These are phyloP conservation scores for Colletotrichum tofieldiae DNA, from an alignment of 2,329 filamentous ascomycete genomes.

Conservation along the genomic window DNA sequence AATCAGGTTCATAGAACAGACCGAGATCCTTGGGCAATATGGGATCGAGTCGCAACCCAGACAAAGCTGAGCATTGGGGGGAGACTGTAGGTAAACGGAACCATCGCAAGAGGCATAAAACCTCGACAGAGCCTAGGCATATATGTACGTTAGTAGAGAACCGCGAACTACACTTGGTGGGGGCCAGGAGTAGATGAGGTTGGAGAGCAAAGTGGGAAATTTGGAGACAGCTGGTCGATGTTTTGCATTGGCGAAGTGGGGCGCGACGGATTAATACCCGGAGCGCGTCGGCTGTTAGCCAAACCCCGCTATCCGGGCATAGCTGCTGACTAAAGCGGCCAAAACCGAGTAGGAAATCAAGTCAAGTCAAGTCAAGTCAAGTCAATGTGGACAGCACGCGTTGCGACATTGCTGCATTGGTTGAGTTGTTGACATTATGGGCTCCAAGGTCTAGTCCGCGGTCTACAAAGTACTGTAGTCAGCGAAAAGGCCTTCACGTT, in stretches of 20 bases:
- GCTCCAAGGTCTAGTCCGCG: no score
- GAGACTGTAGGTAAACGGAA: neutral
- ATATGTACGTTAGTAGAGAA: conserved; percentile 18
- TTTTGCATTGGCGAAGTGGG: conserved; percentile 33
- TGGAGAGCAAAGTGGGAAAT: neutral
- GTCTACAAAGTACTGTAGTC: no score
- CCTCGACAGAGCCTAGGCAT: conserved; percentile 19
- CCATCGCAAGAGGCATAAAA: conserved; percentile 2
- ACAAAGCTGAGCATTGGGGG: conserved; percentile 29
- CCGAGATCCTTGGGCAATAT: conserved; percentile 38
- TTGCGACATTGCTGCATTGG: no score
- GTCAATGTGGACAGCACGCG: no score
- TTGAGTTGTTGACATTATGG: no score
- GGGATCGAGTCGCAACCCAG: conserved; percentile 19
- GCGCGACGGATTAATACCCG: conserved; percentile 16
- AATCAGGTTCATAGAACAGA: conserved; percentile 37
- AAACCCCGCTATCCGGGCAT: conserved; percentile 18
- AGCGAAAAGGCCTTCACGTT: no score
- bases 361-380: no score
- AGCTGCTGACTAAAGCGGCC: no score
- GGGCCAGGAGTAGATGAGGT: neutral
- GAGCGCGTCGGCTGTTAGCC: conserved; percentile 18
- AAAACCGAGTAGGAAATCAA: no score
- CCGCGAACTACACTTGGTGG: conserved; percentile 13
- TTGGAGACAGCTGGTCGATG: neutral